Percentiles rank a stretch among this genome's conserved stretches.
Conservation (phyloP, 306 rosid species). For the Ammopiptanthus mongolicus region DNA sequence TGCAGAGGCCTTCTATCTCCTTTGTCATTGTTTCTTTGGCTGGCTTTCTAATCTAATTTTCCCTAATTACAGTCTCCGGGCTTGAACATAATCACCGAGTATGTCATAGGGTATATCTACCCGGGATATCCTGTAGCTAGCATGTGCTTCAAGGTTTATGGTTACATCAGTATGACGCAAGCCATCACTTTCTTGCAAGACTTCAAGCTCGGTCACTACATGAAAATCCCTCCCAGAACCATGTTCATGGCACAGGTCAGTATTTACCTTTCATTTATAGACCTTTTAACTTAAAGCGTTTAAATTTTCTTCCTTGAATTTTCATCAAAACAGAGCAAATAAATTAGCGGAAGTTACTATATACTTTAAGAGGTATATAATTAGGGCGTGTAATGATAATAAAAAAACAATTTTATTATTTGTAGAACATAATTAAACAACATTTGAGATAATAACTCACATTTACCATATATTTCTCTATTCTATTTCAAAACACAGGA, state of each 20-base stretch:
- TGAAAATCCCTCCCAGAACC: slow-evolving; percentile 92
- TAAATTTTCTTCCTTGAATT: neutral
- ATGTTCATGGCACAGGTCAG: slow-evolving; percentile 96
- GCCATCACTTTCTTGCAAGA: slow-evolving; percentile 86
- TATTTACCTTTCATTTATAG: neutral
- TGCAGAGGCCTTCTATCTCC: neutral
- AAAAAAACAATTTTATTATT: too few species aligned
- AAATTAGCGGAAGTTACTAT: neutral
- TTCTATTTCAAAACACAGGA: too few species aligned
- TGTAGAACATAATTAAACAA: too few species aligned
- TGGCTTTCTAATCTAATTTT: neutral
- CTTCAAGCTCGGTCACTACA: slow-evolving; percentile 94
- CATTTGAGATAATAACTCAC: too few species aligned
- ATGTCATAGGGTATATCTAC: slow-evolving; percentile 79
- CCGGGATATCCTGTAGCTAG: slow-evolving; percentile 97
- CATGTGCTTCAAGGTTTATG: slow-evolving; percentile 96
- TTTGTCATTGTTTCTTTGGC: neutral
- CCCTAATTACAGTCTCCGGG: slow-evolving; percentile 55
- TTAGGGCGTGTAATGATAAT: neutral
- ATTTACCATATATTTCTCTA: too few species aligned
- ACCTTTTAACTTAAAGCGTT: neutral
- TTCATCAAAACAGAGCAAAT: neutral
- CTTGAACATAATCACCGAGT: slow-evolving; percentile 79
- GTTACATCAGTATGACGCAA: slow-evolving; percentile 87
- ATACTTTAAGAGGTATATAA: neutral